Percentiles rank a stretch among this genome's conserved stretches.
Evolutionary conservation across 768 basidiomycete genomes (phyloP).

Genomic region (Holtermanniella nyarrowii): DNA sequence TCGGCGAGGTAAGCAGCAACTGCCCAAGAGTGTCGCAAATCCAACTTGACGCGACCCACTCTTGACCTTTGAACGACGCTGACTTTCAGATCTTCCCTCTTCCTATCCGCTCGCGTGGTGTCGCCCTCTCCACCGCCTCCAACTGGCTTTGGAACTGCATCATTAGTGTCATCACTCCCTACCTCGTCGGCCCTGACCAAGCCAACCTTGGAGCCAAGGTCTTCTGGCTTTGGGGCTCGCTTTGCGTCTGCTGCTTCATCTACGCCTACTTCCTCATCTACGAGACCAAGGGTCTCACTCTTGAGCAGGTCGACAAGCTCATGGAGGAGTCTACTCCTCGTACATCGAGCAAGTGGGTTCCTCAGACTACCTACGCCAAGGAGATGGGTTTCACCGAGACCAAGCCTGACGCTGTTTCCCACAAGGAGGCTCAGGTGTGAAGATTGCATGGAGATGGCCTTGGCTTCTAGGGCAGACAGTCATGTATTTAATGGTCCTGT

Average conservation of each 20-base stretch:
- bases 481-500: too few species aligned
- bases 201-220: conserved; percentile 32
- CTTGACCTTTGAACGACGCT: too few species aligned
- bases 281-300: conserved; percentile 65
- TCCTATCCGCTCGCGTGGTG: conserved; percentile 48
- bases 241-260: conserved; percentile 49
- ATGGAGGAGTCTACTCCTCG: conserved; percentile 21
- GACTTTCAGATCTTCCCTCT: conserved; percentile 41
- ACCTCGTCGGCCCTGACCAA: background rate
- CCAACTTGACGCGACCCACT: too few species aligned
- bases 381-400: conserved; percentile 23
- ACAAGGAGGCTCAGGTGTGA: too few species aligned
- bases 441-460: too few species aligned
- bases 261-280: conserved; percentile 70
- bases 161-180: conserved; percentile 40
- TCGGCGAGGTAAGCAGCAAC: too few species aligned
- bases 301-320: conserved; percentile 24
- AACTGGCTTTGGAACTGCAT: conserved; percentile 42
- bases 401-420: background rate
- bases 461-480: too few species aligned
- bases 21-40: too few species aligned
- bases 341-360: conserved; percentile 38
- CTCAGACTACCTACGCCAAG: conserved; percentile 36
- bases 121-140: conserved; percentile 63
- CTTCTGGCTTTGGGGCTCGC: conserved; percentile 41